Base-by-base conservation (phyloP, 306 rosid species). In the Ammopiptanthus mongolicus region DNA sequence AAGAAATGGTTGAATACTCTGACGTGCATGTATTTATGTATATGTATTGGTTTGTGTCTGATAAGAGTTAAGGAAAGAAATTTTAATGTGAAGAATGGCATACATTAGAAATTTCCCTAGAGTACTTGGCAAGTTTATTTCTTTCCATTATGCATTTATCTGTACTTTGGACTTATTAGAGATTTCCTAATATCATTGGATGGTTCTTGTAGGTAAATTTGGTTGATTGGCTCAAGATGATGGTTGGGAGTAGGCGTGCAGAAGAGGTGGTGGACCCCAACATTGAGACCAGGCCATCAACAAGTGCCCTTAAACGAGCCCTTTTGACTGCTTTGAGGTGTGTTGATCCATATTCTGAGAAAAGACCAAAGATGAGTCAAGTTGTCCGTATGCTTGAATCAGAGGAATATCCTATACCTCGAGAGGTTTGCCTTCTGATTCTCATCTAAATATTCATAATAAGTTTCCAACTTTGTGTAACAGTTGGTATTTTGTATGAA, bases 381-480 rank as follows among this genome's bases (percentile, higher is more conserved):
- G 97, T 93, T 77, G 96, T 87, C 34, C 96, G 97, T 75, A 93
- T 93, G 98, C 98, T 93, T 33, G 97, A 93, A 71, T 91, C 96
- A 0, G 97, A 93, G 84, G 98, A 93, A 75, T 91, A 93, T 82
- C 97, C 98, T 29, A 76, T 93, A 59, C 91, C 88, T 15, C 84
- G 98, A 77, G 97, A 93, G 97, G 98, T 91, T 71, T 18, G 87
- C 74, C 29, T 81, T 77, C 82, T 59, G 34, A 37, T 81, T 74
- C 64, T 31, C 65, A 63, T 42, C 5, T 36, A 66, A 68, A 17
- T 80, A 34, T 44, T 47, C 60, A 17, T 25, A 13, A 18, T 0
- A 71, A 29, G 39, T 70, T 75, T 63, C 47, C 55, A 48, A 39
- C 60, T 58, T 61, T 70, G 61, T 37, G 10, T 50, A 8, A 33